Conservation (phyloP, 2,329 filamentous ascomycete genomes). For the Lasiodiplodia gonubiensis region DNA sequence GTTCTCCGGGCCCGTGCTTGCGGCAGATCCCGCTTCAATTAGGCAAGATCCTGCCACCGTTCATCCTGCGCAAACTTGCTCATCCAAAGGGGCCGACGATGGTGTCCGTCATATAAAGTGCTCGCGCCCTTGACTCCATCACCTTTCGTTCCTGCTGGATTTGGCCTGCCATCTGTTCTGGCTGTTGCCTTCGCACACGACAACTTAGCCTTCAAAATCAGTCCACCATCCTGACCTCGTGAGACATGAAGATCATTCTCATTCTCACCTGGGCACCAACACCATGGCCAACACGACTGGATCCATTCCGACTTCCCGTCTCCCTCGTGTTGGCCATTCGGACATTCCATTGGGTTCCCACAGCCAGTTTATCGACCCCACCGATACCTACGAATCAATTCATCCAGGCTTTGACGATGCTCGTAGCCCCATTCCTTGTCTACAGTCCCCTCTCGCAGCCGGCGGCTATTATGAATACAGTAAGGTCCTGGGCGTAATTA, state of each 20-base stretch:
- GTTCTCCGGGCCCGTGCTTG: background rate
- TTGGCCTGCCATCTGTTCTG: background rate
- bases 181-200: background rate
- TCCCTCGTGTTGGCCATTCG: background rate
- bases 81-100: background rate
- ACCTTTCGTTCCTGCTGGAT: background rate
- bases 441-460: no score
- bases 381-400: background rate
- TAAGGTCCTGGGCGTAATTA: no score
- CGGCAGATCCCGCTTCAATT: background rate
- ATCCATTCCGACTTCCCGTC: background rate
- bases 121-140: background rate
- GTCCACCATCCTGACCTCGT: background rate
- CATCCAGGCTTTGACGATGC: background rate
- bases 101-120: background rate
- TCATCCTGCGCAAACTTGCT: slow-evolving; percentile 24
- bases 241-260: background rate
- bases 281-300: background rate
- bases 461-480: no score
- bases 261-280: background rate
- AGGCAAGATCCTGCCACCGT: background rate
- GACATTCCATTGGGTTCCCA: background rate
- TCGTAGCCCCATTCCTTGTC: slow-evolving; percentile 19
- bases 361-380: background rate
- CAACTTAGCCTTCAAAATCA: no score